Conservation (phyloP, 495 filamentous ascomycete species). For the Tuber umbilicatum region DNA sequence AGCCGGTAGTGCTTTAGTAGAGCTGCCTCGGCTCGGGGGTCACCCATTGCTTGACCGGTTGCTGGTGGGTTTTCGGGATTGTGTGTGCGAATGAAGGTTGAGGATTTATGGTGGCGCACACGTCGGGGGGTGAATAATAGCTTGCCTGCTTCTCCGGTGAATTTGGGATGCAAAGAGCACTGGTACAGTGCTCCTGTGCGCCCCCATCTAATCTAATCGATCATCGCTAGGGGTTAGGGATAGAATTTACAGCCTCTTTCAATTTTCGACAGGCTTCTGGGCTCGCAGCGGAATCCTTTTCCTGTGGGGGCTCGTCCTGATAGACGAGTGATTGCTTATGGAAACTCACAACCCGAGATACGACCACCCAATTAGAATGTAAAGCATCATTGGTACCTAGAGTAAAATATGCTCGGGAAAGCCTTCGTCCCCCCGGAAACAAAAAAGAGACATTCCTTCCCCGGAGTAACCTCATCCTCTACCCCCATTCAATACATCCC, state of each 20-base stretch:
- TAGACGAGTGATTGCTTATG: background rate
- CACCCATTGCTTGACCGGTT: slow-evolving; percentile 20
- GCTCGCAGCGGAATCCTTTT: background rate
- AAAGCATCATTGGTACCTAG: background rate
- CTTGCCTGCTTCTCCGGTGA: background rate
- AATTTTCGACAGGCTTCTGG: background rate
- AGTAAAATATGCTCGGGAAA: background rate
- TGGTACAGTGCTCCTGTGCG: background rate
- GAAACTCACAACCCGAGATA: background rate
- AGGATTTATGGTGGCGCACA: background rate
- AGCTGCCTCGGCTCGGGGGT: slow-evolving; percentile 52
- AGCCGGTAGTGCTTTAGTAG: slow-evolving; percentile 88
- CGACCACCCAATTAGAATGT: background rate
- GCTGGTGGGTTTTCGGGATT: background rate
- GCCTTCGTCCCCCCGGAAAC: background rate
- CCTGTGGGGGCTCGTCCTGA: background rate
- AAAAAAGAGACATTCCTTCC: background rate
- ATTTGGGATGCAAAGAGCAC: background rate
- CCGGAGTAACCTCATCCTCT: background rate
- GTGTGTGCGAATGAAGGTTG: background rate
- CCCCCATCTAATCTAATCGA: background rate
- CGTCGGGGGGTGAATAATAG: background rate
- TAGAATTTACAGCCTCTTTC: background rate
- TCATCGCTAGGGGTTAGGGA: background rate
- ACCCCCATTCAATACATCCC: background rate